Conservation (phyloP, 345 rosid species). For the Eutrema yunnanense region DNA sequence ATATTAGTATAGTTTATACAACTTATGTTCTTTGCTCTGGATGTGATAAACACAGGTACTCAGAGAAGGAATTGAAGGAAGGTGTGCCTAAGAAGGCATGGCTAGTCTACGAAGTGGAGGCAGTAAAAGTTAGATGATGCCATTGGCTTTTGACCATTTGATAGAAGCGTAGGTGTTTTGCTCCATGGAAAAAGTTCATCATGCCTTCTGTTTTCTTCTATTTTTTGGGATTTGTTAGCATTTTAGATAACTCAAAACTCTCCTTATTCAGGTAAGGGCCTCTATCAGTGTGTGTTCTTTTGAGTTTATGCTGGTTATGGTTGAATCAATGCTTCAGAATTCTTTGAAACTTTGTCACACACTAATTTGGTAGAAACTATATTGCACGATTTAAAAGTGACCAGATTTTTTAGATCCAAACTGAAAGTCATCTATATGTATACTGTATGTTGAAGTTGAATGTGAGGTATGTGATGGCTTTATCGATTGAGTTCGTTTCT, state of each 20-base stretch:
- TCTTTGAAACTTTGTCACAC: not conserved
- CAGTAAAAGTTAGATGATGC: conserved; percentile 44
- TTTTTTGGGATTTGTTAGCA: not conserved
- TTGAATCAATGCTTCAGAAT: not conserved
- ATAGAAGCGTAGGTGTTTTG: not conserved
- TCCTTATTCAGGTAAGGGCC: not conserved
- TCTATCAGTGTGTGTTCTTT: not conserved
- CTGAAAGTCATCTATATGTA: too few species aligned
- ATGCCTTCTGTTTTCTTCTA: not conserved
- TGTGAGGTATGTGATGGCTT: too few species aligned
- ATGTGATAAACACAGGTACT: conserved; percentile 41
- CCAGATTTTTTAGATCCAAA: too few species aligned
- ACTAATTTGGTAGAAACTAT: too few species aligned
- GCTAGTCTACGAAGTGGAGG: conserved; percentile 68
- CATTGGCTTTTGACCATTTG: not conserved
- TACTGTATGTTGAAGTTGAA: too few species aligned
- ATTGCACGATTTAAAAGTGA: too few species aligned
- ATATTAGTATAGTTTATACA: not conserved
- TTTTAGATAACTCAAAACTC: not conserved
- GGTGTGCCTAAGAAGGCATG: conserved; percentile 63
- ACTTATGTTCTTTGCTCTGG: not conserved
- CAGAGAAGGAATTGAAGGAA: conserved; percentile 36
- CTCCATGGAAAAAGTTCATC: too few species aligned
- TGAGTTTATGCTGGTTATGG: not conserved
- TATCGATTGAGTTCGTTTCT: conserved; percentile 41